These are phyloP conservation scores for Aspergillus floridensis DNA, from an alignment of 2,329 filamentous ascomycete genomes.

Conservation along the genomic window DNA sequence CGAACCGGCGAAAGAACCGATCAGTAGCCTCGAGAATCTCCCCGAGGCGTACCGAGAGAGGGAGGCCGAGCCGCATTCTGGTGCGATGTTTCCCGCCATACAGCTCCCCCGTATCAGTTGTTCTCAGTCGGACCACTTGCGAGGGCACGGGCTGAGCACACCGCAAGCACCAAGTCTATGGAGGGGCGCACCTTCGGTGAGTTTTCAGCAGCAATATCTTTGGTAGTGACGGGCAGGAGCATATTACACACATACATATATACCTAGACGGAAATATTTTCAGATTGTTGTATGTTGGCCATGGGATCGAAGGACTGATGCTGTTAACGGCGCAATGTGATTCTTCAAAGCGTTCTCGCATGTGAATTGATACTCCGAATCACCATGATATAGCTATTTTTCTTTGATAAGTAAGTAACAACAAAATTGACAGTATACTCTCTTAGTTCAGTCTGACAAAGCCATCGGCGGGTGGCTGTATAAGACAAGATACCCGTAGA, in stretches of 20 bases:
- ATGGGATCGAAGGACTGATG: too few relatives aligned
- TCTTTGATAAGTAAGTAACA: too few relatives aligned
- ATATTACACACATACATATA: too few relatives aligned
- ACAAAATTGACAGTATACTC: too few relatives aligned
- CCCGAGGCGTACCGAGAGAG: not conserved
- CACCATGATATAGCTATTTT: too few relatives aligned
- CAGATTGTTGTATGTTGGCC: too few relatives aligned
- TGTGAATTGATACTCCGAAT: too few relatives aligned
- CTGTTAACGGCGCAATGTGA: too few relatives aligned
- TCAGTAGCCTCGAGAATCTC: not conserved
- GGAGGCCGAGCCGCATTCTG: not conserved
- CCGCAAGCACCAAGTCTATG: constrained; percentile 23
- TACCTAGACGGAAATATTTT: too few relatives aligned
- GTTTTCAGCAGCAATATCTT: constrained; percentile 34
- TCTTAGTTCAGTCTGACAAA: too few relatives aligned
- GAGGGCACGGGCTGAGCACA: not conserved
- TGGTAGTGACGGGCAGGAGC: constrained; percentile 21
- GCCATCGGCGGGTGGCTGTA: not conserved
- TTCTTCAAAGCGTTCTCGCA: too few relatives aligned
- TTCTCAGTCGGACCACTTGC: not conserved
- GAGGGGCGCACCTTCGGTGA: constrained; percentile 30
- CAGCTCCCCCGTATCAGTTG: not conserved
- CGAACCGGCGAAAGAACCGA: not conserved
- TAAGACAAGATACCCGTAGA: constrained; percentile 23
- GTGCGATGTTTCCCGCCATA: constrained; percentile 1